These are phyloP conservation scores for Wickerhamomyces sydowiorum DNA, from an alignment of 805 yeast species.

Conservation along the genomic window DNA sequence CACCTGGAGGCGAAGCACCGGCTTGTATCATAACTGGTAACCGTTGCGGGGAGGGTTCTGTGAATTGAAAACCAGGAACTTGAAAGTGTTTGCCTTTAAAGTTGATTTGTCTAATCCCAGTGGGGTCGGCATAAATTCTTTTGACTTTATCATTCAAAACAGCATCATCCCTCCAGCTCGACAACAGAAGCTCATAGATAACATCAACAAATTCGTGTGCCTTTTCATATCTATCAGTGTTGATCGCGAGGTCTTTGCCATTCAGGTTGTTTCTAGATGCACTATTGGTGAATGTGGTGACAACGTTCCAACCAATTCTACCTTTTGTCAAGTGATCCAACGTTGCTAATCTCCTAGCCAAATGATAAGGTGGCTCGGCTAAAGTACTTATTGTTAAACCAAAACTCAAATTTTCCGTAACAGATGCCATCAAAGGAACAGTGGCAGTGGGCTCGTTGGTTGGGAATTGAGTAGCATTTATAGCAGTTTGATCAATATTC, in stretches of 20 bases:
- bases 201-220: constrained; percentile 39
- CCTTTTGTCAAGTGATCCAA: constrained; percentile 36
- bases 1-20: constrained; percentile 35
- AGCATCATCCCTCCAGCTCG: constrained; percentile 39
- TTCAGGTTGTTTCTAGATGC: constrained; percentile 32
- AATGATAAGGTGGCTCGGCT: constrained; percentile 35
- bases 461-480: constrained; percentile 19
- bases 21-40: constrained; percentile 40
- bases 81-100: constrained; percentile 33
- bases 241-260: constrained; percentile 25
- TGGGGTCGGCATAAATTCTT: constrained; percentile 32
- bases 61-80: constrained; percentile 37
- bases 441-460: constrained; percentile 27
- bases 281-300: constrained; percentile 32
- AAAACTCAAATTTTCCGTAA: constrained; percentile 30
- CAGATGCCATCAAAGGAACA: constrained; percentile 32
- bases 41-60: constrained; percentile 38
- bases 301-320: constrained; percentile 39
- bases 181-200: constrained; percentile 31
- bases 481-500: constrained; percentile 26
- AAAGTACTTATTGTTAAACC: constrained; percentile 36
- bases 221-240: constrained; percentile 26
- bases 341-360: constrained; percentile 34
- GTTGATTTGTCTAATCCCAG: constrained; percentile 31
- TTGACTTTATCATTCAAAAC: constrained; percentile 18